phyloP scores from a whole-genome alignment of 2,329 filamentous ascomycete genomes.

The Colletotrichum lentis region DNA sequence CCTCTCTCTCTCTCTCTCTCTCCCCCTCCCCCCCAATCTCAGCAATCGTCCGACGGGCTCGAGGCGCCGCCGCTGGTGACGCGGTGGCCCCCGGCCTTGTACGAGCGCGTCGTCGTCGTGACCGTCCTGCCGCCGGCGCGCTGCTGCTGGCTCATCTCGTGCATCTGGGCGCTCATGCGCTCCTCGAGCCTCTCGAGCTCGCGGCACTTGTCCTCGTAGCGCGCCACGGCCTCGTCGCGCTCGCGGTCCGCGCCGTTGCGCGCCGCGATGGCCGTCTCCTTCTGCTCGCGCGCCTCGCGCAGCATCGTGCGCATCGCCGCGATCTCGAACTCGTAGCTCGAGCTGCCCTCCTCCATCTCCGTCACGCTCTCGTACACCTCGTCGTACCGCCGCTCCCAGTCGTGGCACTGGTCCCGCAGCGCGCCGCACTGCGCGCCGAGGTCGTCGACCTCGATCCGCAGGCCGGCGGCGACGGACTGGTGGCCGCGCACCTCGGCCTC shows the following conservation, averaged over 20 bases:
- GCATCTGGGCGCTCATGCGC: slow-evolving; percentile 25
- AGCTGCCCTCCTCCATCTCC: slow-evolving; percentile 32
- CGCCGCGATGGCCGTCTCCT: slow-evolving; percentile 27
- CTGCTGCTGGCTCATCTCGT: slow-evolving; percentile 14
- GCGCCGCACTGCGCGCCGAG: slow-evolving; percentile 18
- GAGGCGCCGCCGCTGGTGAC: neutral
- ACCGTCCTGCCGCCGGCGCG: slow-evolving; percentile 2
- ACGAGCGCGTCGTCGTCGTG: neutral
- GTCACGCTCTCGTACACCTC: slow-evolving; percentile 33
- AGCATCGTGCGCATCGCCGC: slow-evolving; percentile 29
- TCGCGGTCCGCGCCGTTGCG: slow-evolving; percentile 30
- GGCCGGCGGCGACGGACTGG: slow-evolving; percentile 4
- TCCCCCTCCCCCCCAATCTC: too few relatives aligned
- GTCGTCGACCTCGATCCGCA: slow-evolving; percentile 23
- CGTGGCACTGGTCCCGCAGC: slow-evolving; percentile 27
- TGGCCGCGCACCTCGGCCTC: slow-evolving; percentile 17
- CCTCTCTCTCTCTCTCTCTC: too few relatives aligned
- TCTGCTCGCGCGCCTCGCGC: slow-evolving; percentile 29
- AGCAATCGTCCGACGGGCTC: neutral
- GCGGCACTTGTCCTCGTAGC: slow-evolving; percentile 27
- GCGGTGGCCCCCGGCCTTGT: neutral
- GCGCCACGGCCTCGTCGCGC: slow-evolving; percentile 20
- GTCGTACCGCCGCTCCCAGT: slow-evolving; percentile 29
- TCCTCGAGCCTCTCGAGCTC: slow-evolving; percentile 33
- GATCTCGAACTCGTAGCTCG: slow-evolving; percentile 27